A percentile compares a stretch with the other conserved stretches of the same genome.
Conservation (phyloP, 1,284 basidiomycete genomes). For the Ustilago esculenta region DNA sequence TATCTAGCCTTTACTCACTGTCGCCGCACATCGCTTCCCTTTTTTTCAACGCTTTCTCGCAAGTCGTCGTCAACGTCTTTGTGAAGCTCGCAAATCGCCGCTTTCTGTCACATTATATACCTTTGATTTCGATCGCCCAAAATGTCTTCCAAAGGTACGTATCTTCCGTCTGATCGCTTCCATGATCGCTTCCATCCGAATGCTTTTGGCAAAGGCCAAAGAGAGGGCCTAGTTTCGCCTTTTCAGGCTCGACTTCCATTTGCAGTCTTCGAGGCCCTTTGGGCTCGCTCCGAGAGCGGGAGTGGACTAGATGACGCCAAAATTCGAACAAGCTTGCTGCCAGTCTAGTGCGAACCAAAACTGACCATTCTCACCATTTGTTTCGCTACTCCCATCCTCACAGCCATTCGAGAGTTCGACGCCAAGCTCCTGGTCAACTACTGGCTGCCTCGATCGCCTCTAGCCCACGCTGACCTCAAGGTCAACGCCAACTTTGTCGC, state of each 20-base stretch:
- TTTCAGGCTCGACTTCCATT: too few species aligned
- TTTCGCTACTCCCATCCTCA: background rate
- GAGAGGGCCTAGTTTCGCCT: too few species aligned
- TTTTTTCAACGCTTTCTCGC: background rate
- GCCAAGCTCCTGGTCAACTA: slow-evolving; percentile 67
- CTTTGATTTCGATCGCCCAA: slow-evolving; percentile 16
- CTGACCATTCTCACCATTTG: background rate
- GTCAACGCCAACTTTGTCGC: slow-evolving; percentile 62
- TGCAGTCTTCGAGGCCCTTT: too few species aligned
- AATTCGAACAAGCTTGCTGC: too few species aligned
- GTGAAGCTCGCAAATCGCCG: slow-evolving; percentile 3
- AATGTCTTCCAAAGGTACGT: slow-evolving; percentile 58
- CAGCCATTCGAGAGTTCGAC: slow-evolving; percentile 65
- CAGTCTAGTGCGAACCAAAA: background rate
- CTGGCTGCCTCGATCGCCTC: slow-evolving; percentile 65
- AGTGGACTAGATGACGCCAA: background rate
- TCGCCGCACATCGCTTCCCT: slow-evolving; percentile 27
- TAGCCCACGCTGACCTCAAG: slow-evolving; percentile 54
- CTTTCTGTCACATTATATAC: slow-evolving; percentile 6
- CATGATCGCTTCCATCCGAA: too few species aligned
- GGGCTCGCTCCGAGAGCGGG: too few species aligned
- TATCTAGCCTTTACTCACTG: slow-evolving; percentile 52
- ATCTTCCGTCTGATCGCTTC: too few species aligned
- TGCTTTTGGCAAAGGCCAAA: too few species aligned
- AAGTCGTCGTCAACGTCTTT: slow-evolving; percentile 1